Percentiles rank a stretch among this genome's conserved stretches.
Conservation (phyloP, 176 grass and related monocot species). For the Hordeum marinum region DNA sequence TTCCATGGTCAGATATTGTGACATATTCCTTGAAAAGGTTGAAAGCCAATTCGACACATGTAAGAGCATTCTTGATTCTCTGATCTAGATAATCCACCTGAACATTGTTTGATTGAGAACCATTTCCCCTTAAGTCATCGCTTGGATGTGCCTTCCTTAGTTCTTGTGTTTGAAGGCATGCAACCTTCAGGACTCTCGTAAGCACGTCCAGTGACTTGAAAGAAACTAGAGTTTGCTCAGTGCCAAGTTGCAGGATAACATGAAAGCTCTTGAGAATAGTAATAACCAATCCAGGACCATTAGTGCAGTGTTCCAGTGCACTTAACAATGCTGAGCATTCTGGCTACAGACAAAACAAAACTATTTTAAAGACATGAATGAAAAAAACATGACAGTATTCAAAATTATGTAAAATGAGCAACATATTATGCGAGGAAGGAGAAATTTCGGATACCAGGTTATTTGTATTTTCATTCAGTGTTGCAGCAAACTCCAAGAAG, state of each 20-base stretch:
- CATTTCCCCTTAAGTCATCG: constrained; percentile 45
- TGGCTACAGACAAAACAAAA: constrained; percentile 63
- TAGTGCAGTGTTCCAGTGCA: constrained; percentile 59
- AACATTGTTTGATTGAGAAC: constrained; percentile 22
- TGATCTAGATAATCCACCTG: constrained; percentile 29
- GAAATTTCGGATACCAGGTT: constrained; percentile 65
- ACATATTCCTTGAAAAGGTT: constrained; percentile 82
- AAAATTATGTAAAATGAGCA: constrained; percentile 7
- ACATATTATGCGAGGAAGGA: constrained; percentile 9
- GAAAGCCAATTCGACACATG: constrained; percentile 78
- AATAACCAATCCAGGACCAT: constrained; percentile 58
- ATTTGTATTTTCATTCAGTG: constrained; percentile 75
- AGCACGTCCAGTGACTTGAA: constrained; percentile 75
- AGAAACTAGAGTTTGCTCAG: constrained; percentile 71
- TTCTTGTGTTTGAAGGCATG: constrained; percentile 72
- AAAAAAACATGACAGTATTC: constrained; percentile 10
- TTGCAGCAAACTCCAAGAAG: constrained; percentile 96
- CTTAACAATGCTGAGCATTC: constrained; percentile 79
- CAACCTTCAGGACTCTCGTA: constrained; percentile 70
- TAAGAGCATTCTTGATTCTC: constrained; percentile 34
- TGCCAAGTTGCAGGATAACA: constrained; percentile 75
- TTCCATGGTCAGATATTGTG: constrained; percentile 68
- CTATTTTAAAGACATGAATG: constrained; percentile 16
- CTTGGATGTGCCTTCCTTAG: constrained; percentile 43
- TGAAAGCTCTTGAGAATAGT: constrained; percentile 85